Evolutionary conservation across 2,329 filamentous ascomycete species (phyloP), one percentile per base, ranked within the genome.

Genomic region (Chalara sp.): DNA sequence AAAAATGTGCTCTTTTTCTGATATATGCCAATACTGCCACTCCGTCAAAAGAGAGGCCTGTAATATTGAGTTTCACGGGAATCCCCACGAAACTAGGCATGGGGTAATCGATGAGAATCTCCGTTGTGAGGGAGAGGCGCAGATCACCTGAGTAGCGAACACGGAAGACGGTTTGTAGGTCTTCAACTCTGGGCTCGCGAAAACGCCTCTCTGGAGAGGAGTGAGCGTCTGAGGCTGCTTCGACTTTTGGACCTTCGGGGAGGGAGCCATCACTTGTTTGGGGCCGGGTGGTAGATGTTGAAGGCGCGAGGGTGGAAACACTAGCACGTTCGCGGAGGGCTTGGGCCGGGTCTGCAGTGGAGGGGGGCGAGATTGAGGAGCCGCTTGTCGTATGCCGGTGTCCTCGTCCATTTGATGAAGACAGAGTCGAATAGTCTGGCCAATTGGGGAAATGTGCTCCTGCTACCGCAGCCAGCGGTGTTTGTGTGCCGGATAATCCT

Each of bases 51-150:
- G 87, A 90, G 53, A 99, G 71, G 0, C 93, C 93, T 1, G 93
- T 97, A 59, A 99, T 95, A 67, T 92, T 96, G 30, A 99, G 76
- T 67, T 93, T 92, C 44, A 99, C 78, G 1, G 93, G 93, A 54
- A 99, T 92, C 10, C 91, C 90, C 2, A 97, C 92, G 63, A 99
- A 99, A 72, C 89, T 95, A 40, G 91, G 91, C 89, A 97, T 97
- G 1, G 93, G 93, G 67, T 99, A 99, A 69, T 99, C 93, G 33
- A 99, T 83, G 32, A 97, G 75, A 41, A 99, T 96, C 69, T 97
- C 91, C 1, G 93, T 91, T 29, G 93, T 97, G 46, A 99, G 76
- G 54, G 90, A 89, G 51, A 99, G 79, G 58, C 84, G 84, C 52
- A 99, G 79, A 63, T 96, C 87, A 32, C 93, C 93, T 2, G 85